phyloP scores from a whole-genome alignment of 2,329 filamentous ascomycete species.

The Penicillium aurantiogriseum region DNA sequence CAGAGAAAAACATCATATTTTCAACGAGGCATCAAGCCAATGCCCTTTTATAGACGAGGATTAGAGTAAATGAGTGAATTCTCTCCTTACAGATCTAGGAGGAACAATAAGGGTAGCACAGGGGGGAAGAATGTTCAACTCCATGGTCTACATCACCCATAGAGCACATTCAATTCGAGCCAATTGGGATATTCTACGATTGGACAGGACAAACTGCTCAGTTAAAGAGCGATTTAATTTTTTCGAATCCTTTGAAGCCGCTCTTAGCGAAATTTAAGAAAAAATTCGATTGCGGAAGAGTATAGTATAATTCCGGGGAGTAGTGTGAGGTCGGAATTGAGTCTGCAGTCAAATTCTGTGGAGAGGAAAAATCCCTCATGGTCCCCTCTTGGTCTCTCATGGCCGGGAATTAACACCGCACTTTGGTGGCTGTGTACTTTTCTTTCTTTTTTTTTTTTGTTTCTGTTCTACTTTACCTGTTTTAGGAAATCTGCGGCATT shows the following conservation, averaged over 20 bases:
- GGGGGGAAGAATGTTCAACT: not conserved
- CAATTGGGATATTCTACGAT: slow-evolving; percentile 9
- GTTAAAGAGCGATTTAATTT: not conserved
- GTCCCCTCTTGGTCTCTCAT: not conserved
- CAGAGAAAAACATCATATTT: not conserved
- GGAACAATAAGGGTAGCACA: not conserved
- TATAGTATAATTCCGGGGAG: not conserved
- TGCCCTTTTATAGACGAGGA: not conserved
- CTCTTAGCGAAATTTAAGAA: not conserved
- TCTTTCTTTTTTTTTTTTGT: not conserved
- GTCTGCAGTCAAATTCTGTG: slow-evolving; percentile 9
- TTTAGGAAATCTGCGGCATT: slow-evolving; percentile 14
- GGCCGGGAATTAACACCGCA: slow-evolving; percentile 2
- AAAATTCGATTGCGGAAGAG: slow-evolving; percentile 8
- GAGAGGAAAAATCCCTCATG: slow-evolving; percentile 25
- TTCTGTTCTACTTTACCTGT: not conserved
- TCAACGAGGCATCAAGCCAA: not conserved
- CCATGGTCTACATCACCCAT: not conserved
- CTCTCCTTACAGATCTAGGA: not conserved
- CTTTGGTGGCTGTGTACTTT: slow-evolving; percentile 10
- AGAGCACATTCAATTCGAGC: not conserved
- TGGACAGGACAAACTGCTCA: slow-evolving; percentile 24
- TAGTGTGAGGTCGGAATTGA: slow-evolving; percentile 7
- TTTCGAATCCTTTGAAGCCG: not conserved
- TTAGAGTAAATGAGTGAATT: not conserved